Evolutionary conservation across 106 monocot genomes (phyloP).

Genomic region (Hemerocallis citrina): DNA sequence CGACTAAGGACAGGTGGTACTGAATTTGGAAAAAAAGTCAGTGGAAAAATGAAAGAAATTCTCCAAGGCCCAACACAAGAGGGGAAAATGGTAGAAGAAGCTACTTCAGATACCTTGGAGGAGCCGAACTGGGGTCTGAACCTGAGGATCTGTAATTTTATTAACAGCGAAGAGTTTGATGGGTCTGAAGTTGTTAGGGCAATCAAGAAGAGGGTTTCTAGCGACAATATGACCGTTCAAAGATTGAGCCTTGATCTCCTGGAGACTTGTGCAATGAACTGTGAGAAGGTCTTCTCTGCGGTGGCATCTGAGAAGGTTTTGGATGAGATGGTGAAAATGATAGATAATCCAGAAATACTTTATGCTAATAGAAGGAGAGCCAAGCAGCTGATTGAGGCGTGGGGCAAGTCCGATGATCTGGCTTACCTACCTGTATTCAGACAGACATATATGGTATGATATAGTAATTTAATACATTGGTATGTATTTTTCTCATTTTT

Average conservation of each 20-base stretch:
- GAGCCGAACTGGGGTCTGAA: conserved; percentile 77
- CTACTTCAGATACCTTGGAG: conserved; percentile 57
- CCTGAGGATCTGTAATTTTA: conserved; percentile 52
- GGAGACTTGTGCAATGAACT: conserved; percentile 76
- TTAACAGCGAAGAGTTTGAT: conserved; percentile 61
- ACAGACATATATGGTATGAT: conserved; percentile 64
- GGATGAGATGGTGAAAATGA: conserved; percentile 71
- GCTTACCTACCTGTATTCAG: conserved; percentile 60
- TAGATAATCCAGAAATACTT: conserved; percentile 51
- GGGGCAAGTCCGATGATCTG: conserved; percentile 77
- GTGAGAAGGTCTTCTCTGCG: conserved; percentile 75
- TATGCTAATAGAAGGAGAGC: conserved; percentile 37
- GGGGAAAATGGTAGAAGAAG: conserved; percentile 77
- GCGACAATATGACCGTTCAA: conserved; percentile 29
- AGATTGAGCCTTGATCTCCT: conserved; percentile 59
- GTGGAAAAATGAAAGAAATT: conserved; percentile 81
- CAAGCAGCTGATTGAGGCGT: conserved; percentile 65
- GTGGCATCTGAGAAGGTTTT: conserved; percentile 73
- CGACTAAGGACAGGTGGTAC: conserved; percentile 51
- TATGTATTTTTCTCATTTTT: no score
- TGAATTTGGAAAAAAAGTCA: conserved; percentile 51
- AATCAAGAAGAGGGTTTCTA: conserved; percentile 65
- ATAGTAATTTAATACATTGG: neutral
- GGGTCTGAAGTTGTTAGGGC: conserved; percentile 62
- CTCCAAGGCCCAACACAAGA: conserved; percentile 55